Percentiles rank a stretch among this genome's conserved stretches.
These are phyloP conservation scores for Trichoderma sp. DNA, from an alignment of 2,329 filamentous ascomycete genomes.

Conservation along the genomic window DNA sequence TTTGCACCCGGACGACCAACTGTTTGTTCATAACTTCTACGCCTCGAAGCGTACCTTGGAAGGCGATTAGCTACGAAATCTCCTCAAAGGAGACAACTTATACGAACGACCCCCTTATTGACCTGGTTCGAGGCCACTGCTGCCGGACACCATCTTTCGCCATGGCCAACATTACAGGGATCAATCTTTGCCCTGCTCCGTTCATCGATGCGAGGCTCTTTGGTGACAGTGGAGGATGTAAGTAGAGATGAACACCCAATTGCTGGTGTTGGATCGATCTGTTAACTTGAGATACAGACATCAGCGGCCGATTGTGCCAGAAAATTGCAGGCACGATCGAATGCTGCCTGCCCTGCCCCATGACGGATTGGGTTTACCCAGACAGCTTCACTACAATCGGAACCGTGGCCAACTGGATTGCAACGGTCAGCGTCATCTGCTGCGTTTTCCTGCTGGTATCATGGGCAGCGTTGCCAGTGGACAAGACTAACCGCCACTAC, in stretches of 20 bases:
- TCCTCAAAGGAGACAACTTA: background rate
- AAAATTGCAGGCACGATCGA: slow-evolving; percentile 45
- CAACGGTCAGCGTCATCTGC: slow-evolving; percentile 68
- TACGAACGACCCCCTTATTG: background rate
- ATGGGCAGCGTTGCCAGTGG: slow-evolving; percentile 75
- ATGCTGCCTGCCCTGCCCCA: slow-evolving; percentile 90
- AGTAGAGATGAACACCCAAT: slow-evolving; percentile 21
- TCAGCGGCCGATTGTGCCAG: slow-evolving; percentile 55
- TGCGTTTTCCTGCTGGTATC: slow-evolving; percentile 75
- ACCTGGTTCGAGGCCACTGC: background rate
- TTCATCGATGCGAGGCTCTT: slow-evolving; percentile 66
- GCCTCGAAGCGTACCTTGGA: background rate
- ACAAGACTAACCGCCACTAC: slow-evolving; percentile 90
- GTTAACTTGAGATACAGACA: slow-evolving; percentile 42
- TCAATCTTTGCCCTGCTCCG: slow-evolving; percentile 59
- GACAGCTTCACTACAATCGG: slow-evolving; percentile 59
- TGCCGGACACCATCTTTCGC: slow-evolving; percentile 2
- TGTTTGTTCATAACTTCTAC: background rate
- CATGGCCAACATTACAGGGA: slow-evolving; percentile 39
- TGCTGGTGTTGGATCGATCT: background rate
- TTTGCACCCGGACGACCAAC: background rate
- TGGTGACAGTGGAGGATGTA: slow-evolving; percentile 63
- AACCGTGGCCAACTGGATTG: slow-evolving; percentile 74
- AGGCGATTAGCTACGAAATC: background rate
- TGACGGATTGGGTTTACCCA: slow-evolving; percentile 71